Evolutionary conservation across 202 grass and related monocot species (phyloP), one percentile per base, ranked within the genome.

Genomic region (Carex arenaria): DNA sequence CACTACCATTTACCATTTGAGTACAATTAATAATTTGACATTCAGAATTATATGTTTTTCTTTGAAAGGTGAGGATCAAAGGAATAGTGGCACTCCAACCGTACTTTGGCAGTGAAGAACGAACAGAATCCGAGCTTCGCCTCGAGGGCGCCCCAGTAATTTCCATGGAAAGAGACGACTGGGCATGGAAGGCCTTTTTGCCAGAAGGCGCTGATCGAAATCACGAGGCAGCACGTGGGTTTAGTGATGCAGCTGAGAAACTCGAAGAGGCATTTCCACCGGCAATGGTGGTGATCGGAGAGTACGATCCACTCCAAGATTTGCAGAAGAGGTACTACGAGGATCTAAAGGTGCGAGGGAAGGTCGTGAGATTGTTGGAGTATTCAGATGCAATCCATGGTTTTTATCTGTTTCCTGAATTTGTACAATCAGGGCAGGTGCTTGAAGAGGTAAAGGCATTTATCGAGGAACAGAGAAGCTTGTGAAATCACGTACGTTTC

Each of bases 101-200:
- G 2, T 97, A 87, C 90, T 97, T 94, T 82, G 94, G 90, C 12
- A 92, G 94, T 4, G 90, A 94, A 86, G 94, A 94, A 87, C 76
- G 94, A 15, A 97, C 92, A 40, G 78, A 84, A 0, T 28, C 94
- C 0, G 94, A 97, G 85, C 75, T 89, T 31, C 87, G 90, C 0
- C 88, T 97, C 4, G 22, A 52, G 42, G 90, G 88, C 0, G 89
- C 72, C 17, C 92, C 92, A 4, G 80, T 97, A 45, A 82, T 97
- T 49, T 87, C 63, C 8, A 81, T 91, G 14, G 15, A 77, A 8
- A 84, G 87, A 42, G 64, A 90, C 4, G 94, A 97, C 57, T 94
- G 91, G 94, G 72, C 89, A 81, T 97, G 92, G 94, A 87, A 86
- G 40, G 94, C 86, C 31, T 97, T 94, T 84, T 81, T 97, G 7